Evolutionary conservation across 306 rosid genomes (phyloP), one percentile per base, ranked within the genome.

Genomic region (Quercus bicolor): DNA sequence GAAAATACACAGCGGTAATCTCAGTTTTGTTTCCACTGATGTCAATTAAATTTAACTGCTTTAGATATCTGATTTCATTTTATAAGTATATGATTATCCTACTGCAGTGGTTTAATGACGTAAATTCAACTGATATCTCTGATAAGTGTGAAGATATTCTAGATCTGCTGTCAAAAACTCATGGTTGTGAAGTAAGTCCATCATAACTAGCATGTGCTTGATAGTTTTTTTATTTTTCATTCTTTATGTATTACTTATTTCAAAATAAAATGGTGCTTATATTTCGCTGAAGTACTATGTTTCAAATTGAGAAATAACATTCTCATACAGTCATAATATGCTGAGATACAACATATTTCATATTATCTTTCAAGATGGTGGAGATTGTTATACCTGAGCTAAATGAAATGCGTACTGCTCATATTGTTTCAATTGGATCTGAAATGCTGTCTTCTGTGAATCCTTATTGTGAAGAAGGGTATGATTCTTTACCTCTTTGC

Each of bases 21-120:
- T 43, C 3, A 29, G 40, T 4, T 66, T 65, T 3, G 52, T 65
- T 70, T 53, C 45, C 48, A 28, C 51, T 2, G 26, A 53, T 55
- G 56, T 45, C 13, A 7, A 40, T 56, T 62, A 5, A 4, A 29
- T 69, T 77, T 20, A 20, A 74, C n/a, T 56, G 13, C 65, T 57
- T 29, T 83, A 68, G 57, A 69, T 55, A 74, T 78, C 78, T 52
- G 55, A 61, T 73, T 18, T 48, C 45, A 76, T 81, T 76, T 82
- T 68, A 73, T 65, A 66, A 77, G 54, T 60, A 73, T 81, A 45
- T 79, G 8, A 59, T 74, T 79, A 53, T 81, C 80, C 74, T 73
- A 65, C 68, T 78, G 83, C 90, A 94, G 97, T 94, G 98, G 98
- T 92, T 92, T 85, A 91, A 89, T 85, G 94, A 92, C 18, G 98